Evolutionary conservation across 1,284 basidiomycete species (phyloP).

Genomic region (Serendipita sp.): DNA sequence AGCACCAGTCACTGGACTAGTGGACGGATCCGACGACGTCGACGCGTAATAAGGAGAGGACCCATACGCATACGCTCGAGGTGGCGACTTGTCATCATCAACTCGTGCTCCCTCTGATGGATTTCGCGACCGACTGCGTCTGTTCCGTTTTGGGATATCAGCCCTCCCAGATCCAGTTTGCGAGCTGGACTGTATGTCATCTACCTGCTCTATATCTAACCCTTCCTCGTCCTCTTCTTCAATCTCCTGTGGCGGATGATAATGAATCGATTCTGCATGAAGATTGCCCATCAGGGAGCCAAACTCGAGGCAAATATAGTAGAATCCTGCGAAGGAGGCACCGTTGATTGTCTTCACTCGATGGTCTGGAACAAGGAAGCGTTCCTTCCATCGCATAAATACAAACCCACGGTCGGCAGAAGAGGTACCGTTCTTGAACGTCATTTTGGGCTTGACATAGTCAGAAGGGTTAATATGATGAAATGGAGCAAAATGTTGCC

Average conservation of each 20-base stretch:
- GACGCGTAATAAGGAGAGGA: background rate
- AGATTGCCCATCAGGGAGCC: constrained; percentile 35
- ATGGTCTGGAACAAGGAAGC: constrained; percentile 88
- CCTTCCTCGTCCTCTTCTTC: constrained; percentile 14
- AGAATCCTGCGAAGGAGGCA: constrained; percentile 88
- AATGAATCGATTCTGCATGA: constrained; percentile 18
- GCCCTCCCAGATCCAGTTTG: constrained; percentile 12
- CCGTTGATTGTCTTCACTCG: constrained; percentile 88
- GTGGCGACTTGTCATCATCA: background rate
- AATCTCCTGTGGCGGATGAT: constrained; percentile 19
- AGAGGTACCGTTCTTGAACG: background rate
- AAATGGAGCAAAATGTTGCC: constrained; percentile 9
- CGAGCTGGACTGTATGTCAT: constrained; percentile 16
- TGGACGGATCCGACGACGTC: background rate
- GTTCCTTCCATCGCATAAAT: constrained; percentile 96
- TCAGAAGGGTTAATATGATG: constrained; percentile 41
- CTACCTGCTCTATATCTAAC: constrained; percentile 13
- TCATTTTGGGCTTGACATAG: constrained; percentile 23
- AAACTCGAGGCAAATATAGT: constrained; percentile 74
- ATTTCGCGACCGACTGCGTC: background rate
- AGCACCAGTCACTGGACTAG: background rate
- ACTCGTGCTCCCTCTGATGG: background rate
- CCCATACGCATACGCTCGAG: background rate
- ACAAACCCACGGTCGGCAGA: constrained; percentile 26
- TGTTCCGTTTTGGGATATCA: constrained; percentile 11